Percentiles rank a stretch among this genome's conserved stretches.
Conservation (phyloP, 352 stramenopile species). For the Globisporangium radiosum region DNA sequence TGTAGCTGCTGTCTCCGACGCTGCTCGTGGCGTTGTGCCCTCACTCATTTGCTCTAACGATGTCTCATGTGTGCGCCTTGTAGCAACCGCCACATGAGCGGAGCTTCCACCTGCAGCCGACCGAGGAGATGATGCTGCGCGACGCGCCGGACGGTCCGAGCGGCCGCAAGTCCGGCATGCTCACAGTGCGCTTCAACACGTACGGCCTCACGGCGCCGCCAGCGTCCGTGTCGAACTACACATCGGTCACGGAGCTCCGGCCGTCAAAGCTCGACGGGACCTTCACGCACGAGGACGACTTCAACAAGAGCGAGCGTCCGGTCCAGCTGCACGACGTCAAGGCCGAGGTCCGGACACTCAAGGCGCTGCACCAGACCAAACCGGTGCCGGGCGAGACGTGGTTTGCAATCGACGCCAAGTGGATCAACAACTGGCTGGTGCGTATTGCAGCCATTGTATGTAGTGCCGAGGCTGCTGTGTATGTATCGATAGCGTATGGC, state of each 20-base stretch:
- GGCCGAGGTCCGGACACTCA: slow-evolving; percentile 51
- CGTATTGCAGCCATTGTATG: background rate
- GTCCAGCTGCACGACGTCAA: slow-evolving; percentile 48
- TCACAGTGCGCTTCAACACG: slow-evolving; percentile 60
- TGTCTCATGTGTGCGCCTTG: background rate
- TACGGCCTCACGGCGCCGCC: slow-evolving; percentile 38
- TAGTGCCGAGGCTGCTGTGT: background rate
- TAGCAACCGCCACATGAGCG: slow-evolving; percentile 56
- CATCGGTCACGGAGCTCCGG: slow-evolving; percentile 39
- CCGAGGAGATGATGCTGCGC: slow-evolving; percentile 44
- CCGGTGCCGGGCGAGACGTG: slow-evolving; percentile 52
- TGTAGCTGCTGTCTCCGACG: background rate
- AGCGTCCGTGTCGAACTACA: slow-evolving; percentile 36
- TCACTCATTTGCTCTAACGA: background rate
- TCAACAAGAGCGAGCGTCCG: slow-evolving; percentile 32
- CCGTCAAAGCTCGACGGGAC: slow-evolving; percentile 38
- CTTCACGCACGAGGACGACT: slow-evolving; percentile 71
- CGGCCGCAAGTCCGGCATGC: slow-evolving; percentile 62
- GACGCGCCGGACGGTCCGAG: slow-evolving; percentile 36
- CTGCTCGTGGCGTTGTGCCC: background rate
- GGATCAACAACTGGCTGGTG: slow-evolving; percentile 60
- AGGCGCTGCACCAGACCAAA: slow-evolving; percentile 61
- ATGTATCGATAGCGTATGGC: background rate
- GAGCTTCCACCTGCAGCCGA: slow-evolving; percentile 51
- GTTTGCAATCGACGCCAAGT: slow-evolving; percentile 57